Percentiles rank a stretch among this genome's conserved stretches.
Evolutionary conservation across 78 protist genomes (phyloP).

Genomic region (Speleostelium caveatum): DNA sequence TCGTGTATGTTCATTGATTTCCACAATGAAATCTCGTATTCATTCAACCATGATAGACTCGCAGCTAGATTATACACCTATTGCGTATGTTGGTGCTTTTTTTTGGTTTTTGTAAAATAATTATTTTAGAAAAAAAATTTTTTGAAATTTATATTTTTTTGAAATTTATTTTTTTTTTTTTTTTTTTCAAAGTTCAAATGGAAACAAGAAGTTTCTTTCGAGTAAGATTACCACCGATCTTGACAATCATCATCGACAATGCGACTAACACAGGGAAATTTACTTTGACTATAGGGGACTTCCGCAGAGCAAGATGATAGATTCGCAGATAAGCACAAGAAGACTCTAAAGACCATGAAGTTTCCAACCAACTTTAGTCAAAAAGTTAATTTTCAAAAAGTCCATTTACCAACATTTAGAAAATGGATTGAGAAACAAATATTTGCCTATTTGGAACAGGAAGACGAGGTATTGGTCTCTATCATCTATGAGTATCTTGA

Average conservation of each 20-base stretch:
- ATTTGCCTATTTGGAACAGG: not conserved
- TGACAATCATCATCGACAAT: not conserved
- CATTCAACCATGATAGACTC: no score
- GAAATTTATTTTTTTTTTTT: no score
- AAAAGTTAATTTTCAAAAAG: slow-evolving; percentile 67
- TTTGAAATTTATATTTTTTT: no score
- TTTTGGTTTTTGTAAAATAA: no score
- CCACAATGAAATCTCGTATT: no score
- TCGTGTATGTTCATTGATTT: no score
- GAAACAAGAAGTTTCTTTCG: slow-evolving; percentile 32
- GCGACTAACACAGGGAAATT: not conserved
- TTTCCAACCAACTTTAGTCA: slow-evolving; percentile 69
- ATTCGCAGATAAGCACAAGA: slow-evolving; percentile 88
- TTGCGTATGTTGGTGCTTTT: no score
- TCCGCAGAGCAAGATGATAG: slow-evolving; percentile 86
- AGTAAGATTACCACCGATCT: not conserved
- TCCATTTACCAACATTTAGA: slow-evolving; percentile 49
- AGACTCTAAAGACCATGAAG: slow-evolving; percentile 72
- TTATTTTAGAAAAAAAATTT: no score
- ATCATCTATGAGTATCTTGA: slow-evolving; percentile 19
- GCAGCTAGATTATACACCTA: no score
- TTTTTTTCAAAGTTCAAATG: not conserved
- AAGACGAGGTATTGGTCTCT: slow-evolving; percentile 38
- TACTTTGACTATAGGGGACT: slow-evolving; percentile 72
- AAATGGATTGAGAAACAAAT: slow-evolving; percentile 48